These are phyloP conservation scores for Otatea glauca DNA, from an alignment of 176 grass and related monocot genomes.

Conservation along the genomic window DNA sequence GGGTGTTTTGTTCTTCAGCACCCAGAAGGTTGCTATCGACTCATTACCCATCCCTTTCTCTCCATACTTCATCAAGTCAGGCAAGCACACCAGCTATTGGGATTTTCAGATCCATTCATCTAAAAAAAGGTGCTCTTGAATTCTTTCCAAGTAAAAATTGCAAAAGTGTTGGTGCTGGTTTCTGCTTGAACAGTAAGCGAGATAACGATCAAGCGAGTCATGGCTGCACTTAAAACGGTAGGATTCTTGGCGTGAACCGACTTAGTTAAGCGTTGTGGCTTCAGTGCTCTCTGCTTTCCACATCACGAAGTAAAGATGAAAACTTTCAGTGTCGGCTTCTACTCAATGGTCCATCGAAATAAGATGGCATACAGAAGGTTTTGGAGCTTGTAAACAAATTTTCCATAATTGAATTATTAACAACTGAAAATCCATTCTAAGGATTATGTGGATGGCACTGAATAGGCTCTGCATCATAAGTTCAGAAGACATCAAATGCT, in stretches of 20 bases:
- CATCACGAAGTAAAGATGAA: constrained; percentile 8
- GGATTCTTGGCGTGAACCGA: constrained; percentile 17
- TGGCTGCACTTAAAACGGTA: background rate
- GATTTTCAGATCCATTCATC: background rate
- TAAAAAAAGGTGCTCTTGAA: background rate
- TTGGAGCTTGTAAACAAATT: background rate
- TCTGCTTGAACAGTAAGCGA: constrained; percentile 16
- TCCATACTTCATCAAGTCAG: background rate
- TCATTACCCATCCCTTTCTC: background rate
- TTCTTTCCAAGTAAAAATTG: background rate
- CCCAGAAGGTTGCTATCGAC: background rate
- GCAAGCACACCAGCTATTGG: background rate
- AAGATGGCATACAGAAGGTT: background rate
- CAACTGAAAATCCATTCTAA: background rate
- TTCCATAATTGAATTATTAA: background rate
- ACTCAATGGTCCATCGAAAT: background rate
- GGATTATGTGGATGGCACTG: background rate
- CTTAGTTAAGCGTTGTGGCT: background rate
- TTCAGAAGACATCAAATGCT: background rate
- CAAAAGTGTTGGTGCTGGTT: background rate
- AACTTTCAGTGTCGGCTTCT: constrained; percentile 35
- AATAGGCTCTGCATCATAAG: background rate
- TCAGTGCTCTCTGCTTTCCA: constrained; percentile 22
- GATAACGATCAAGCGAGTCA: background rate
- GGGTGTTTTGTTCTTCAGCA: background rate